phyloP scores from a whole-genome alignment of 441 rosid genomes.

The Kokia cookei region DNA sequence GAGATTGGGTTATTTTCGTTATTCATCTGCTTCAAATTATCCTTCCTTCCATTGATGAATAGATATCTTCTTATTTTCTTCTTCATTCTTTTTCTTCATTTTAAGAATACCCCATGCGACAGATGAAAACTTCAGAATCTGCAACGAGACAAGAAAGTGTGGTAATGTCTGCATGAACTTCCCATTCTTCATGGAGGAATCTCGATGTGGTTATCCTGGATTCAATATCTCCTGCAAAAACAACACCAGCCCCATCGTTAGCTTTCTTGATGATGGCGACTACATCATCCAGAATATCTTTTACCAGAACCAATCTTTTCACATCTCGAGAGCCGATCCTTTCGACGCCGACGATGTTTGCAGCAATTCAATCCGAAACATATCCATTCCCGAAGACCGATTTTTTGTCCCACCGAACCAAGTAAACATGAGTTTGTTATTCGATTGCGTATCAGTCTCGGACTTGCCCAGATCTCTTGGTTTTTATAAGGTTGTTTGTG shows the following conservation, averaged over 20 bases:
- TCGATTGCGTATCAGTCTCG: slow-evolving; percentile 18
- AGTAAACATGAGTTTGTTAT: slow-evolving; percentile 12
- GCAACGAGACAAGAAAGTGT: not conserved
- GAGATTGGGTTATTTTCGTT: no score
- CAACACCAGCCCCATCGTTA: not conserved
- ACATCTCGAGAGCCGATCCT: slow-evolving; percentile 9
- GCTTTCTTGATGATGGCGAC: not conserved
- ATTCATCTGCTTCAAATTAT: not conserved
- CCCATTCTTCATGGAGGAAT: slow-evolving; percentile 4
- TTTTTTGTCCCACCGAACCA: slow-evolving; percentile 5
- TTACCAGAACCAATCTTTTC: not conserved
- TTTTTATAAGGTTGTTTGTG: not conserved
- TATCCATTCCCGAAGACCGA: slow-evolving; percentile 6
- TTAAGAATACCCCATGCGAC: not conserved
- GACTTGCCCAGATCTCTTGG: not conserved
- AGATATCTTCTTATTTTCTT: not conserved
- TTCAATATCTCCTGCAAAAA: slow-evolving; percentile 30
- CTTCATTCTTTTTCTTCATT: not conserved
- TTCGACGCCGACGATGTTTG: slow-evolving; percentile 6
- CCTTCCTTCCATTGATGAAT: not conserved
- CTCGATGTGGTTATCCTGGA: slow-evolving; percentile 44
- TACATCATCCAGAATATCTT: not conserved
- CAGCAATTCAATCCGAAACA: slow-evolving; percentile 16
- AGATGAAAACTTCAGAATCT: not conserved
- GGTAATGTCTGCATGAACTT: not conserved